Percentiles rank a stretch among this genome's conserved stretches.
phyloP scores from a whole-genome alignment of 2,329 filamentous ascomycete species.

The Trichoderma atroviride region DNA sequence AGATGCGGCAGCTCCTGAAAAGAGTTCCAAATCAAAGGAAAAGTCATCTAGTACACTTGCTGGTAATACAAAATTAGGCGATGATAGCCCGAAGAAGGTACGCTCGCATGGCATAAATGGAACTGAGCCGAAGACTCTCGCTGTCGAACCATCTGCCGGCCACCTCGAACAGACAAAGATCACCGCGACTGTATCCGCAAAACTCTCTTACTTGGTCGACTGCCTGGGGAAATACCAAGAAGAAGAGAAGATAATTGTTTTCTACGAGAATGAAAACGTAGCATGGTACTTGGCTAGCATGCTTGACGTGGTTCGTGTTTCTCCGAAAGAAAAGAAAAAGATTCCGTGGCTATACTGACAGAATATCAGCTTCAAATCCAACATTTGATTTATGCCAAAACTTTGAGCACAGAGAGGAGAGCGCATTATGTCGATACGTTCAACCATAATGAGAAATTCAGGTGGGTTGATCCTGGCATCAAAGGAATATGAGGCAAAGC shows the following conservation, averaged over 20 bases:
- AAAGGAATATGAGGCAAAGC: neutral
- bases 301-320: conserved; percentile 65
- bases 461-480: conserved; percentile 38
- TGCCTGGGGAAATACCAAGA: conserved; percentile 68
- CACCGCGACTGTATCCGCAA: conserved; percentile 81
- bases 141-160: conserved; percentile 38
- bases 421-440: conserved; percentile 80
- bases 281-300: conserved; percentile 84
- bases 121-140: conserved; percentile 31
- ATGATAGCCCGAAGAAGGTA: conserved; percentile 40
- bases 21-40: conserved; percentile 24
- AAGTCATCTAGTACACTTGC: conserved; percentile 38
- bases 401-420: conserved; percentile 61
- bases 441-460: conserved; percentile 67
- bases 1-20: conserved; percentile 26
- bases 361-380: conserved; percentile 54
- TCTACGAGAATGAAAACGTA: conserved; percentile 86
- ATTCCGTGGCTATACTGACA: conserved; percentile 9
- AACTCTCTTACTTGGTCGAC: conserved; percentile 83
- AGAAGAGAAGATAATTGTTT: conserved; percentile 84
- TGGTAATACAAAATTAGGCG: conserved; percentile 49
- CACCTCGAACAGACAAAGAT: conserved; percentile 64
- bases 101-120: conserved; percentile 38
- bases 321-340: neutral
- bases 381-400: conserved; percentile 69